Conservation (phyloP, 2,329 filamentous ascomycete genomes). For the Cladosporium sp. region DNA sequence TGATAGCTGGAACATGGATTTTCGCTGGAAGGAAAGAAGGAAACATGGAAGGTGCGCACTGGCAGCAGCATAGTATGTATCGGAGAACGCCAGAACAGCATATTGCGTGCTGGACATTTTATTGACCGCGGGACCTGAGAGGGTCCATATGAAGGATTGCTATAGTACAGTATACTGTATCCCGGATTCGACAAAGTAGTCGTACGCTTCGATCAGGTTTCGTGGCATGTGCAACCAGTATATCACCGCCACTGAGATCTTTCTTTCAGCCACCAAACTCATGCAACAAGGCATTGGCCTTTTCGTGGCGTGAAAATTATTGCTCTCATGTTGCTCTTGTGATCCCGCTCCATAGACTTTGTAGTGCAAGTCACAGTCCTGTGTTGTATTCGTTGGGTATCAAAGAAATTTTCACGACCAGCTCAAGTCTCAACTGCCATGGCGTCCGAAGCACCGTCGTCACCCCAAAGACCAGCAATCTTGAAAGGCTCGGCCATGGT, state of each 20-base stretch:
- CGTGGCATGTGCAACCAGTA: background rate
- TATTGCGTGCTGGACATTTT: background rate
- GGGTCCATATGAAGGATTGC: background rate
- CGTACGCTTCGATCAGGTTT: background rate
- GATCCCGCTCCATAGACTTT: background rate
- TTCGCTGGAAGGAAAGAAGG: background rate
- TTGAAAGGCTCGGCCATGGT: slow-evolving; percentile 96
- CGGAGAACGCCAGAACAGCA: background rate
- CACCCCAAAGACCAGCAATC: slow-evolving; percentile 87
- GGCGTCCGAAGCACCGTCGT: slow-evolving; percentile 44
- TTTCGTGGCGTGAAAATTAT: background rate
- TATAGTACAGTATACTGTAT: background rate
- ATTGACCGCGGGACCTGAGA: background rate
- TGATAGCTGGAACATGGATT: background rate
- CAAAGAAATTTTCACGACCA: slow-evolving; percentile 13
- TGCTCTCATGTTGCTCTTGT: background rate
- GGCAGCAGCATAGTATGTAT: background rate
- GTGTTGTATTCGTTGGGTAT: slow-evolving; percentile 16
- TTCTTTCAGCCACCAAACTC: background rate
- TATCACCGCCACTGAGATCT: background rate
- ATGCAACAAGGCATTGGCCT: background rate
- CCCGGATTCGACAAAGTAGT: background rate
- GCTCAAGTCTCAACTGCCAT: slow-evolving; percentile 28
- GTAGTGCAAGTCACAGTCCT: background rate
- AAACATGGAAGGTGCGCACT: background rate